Evolutionary conservation across 148 eudicot genomes (phyloP).

Genomic region (Dianthus caryophyllus): DNA sequence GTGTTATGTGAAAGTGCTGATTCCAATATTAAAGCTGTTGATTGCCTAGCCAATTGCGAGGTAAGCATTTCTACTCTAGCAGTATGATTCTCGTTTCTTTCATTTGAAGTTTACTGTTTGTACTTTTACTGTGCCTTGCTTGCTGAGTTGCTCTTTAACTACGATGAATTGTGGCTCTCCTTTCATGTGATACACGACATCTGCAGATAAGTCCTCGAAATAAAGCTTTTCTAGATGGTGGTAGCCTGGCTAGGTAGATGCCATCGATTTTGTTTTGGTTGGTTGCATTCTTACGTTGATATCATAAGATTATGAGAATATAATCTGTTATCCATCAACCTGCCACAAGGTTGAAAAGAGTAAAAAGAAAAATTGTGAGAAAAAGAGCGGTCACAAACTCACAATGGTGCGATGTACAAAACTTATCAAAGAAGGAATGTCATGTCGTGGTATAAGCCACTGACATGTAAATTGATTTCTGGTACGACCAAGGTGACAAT

Average conservation of each 20-base stretch:
- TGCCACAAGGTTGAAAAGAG: too few species aligned
- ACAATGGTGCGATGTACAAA: too few species aligned
- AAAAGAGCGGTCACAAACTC: too few species aligned
- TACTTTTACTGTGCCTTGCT: neutral
- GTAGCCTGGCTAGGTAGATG: neutral
- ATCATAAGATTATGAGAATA: too few species aligned
- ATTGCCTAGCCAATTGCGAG: slow-evolving; percentile 82
- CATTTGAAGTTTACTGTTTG: neutral
- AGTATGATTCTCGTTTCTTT: neutral
- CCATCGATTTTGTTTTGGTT: neutral
- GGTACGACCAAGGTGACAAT: too few species aligned
- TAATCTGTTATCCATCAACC: too few species aligned
- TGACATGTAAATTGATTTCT: too few species aligned
- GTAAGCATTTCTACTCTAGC: slow-evolving; percentile 31
- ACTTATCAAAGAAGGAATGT: too few species aligned
- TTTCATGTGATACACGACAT: neutral
- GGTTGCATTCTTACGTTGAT: too few species aligned
- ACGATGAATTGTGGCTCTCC: neutral
- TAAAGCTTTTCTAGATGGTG: neutral
- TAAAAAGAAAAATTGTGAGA: too few species aligned
- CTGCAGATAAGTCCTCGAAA: neutral
- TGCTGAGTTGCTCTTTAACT: neutral
- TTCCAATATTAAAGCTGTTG: slow-evolving; percentile 53
- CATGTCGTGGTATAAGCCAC: too few species aligned
- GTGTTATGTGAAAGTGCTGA: slow-evolving; percentile 61